Conservation (phyloP, 2,329 filamentous ascomycete species). For the Ascochyta rabiei region DNA sequence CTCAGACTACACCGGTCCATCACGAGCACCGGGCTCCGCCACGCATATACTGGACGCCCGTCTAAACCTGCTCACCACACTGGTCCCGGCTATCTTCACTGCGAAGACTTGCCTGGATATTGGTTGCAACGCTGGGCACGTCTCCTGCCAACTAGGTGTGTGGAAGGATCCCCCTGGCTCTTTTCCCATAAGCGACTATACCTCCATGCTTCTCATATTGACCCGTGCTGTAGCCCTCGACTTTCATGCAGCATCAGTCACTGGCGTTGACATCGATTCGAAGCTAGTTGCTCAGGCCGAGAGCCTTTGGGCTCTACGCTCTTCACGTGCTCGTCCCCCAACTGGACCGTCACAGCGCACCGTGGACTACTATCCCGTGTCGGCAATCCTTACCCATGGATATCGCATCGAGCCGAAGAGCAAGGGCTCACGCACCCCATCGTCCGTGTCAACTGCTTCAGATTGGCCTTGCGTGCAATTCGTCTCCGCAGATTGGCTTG, state of each 20-base stretch:
- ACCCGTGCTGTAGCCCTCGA: slow-evolving; percentile 42
- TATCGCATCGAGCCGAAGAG: slow-evolving; percentile 36
- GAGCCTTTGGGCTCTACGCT: slow-evolving; percentile 44
- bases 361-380: slow-evolving; percentile 46
- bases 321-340: slow-evolving; percentile 42
- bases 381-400: slow-evolving; percentile 43
- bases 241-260: slow-evolving; percentile 45
- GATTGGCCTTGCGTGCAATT: slow-evolving; percentile 40
- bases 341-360: slow-evolving; percentile 17
- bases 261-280: slow-evolving; percentile 49
- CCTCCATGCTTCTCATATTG: slow-evolving; percentile 29
- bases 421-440: slow-evolving; percentile 18
- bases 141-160: slow-evolving; percentile 49
- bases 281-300: slow-evolving; percentile 46
- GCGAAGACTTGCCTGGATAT: slow-evolving; percentile 48
- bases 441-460: slow-evolving; percentile 22
- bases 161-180: slow-evolving; percentile 31
- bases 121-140: slow-evolving; percentile 49
- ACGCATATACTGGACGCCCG: slow-evolving; percentile 48
- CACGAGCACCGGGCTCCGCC: slow-evolving; percentile 43
- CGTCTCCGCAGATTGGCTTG: slow-evolving; percentile 42
- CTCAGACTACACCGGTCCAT: slow-evolving; percentile 47
- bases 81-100: slow-evolving; percentile 43
- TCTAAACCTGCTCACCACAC: slow-evolving; percentile 38
- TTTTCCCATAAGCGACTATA: slow-evolving; percentile 15